phyloP scores from a whole-genome alignment of 352 stramenopile species.

The Pythium oligandrum region DNA sequence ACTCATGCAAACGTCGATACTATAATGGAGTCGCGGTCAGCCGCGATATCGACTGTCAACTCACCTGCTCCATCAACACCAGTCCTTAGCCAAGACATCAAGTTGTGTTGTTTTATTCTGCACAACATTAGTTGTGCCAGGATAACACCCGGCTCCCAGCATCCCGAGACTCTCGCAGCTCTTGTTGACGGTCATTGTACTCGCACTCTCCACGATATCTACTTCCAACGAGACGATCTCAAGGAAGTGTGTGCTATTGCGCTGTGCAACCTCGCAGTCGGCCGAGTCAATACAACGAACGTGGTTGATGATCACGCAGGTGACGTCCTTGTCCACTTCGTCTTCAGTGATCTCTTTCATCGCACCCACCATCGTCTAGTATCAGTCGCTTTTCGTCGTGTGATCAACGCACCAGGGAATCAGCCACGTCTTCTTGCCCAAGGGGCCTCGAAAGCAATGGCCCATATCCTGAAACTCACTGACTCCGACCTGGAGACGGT shows the following conservation, averaged over 20 bases:
- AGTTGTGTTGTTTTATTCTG: constrained; percentile 61
- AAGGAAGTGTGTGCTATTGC: constrained; percentile 52
- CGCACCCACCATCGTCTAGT: constrained; percentile 33
- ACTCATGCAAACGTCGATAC: constrained; percentile 4
- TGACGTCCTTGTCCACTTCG: constrained; percentile 54
- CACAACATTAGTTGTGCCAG: constrained; percentile 67
- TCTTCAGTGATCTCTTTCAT: constrained; percentile 33
- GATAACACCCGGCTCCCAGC: too few species aligned
- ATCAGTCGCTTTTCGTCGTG: constrained; percentile 48
- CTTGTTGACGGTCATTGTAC: constrained; percentile 46
- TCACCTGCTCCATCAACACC: too few species aligned
- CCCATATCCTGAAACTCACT: constrained; percentile 35
- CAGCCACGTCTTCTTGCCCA: constrained; percentile 37
- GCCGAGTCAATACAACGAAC: constrained; percentile 60
- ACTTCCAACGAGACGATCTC: constrained; percentile 35
- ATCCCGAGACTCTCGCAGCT: constrained; percentile 17
- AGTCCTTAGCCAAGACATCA: constrained; percentile 15
- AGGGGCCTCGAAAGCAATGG: constrained; percentile 38
- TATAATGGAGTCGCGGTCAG: background rate
- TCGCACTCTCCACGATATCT: constrained; percentile 48
- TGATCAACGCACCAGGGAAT: constrained; percentile 63
- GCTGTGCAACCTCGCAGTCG: constrained; percentile 58
- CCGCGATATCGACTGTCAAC: background rate
- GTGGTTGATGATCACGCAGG: constrained; percentile 47
- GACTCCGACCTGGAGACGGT: constrained; percentile 23